phyloP scores from a whole-genome alignment of 768 basidiomycete species.

The Rhodotorula graminis region DNA sequence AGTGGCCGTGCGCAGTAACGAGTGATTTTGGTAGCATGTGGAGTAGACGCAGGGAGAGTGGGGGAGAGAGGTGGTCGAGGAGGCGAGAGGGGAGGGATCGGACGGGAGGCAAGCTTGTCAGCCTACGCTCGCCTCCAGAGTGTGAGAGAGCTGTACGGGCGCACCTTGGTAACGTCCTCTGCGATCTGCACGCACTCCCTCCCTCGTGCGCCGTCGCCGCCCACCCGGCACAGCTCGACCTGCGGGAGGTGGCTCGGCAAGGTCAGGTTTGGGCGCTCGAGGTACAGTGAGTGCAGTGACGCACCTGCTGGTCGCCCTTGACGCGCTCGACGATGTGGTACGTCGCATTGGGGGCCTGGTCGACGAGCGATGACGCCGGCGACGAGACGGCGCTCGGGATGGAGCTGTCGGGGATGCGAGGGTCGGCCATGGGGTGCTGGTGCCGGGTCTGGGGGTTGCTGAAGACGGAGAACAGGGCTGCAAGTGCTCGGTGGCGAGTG shows the following conservation, averaged over 20 bases:
- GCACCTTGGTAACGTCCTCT: slow-evolving; percentile 28
- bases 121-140: no score
- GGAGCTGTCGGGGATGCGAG: slow-evolving; percentile 11
- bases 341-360: slow-evolving; percentile 1
- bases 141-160: neutral
- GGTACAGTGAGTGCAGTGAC: no score
- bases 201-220: neutral
- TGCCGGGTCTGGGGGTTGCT: neutral
- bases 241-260: neutral
- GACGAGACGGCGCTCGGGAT: neutral
- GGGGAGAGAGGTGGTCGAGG: neutral
- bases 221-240: slow-evolving; percentile 25
- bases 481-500: neutral
- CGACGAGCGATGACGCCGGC: neutral
- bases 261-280: no score
- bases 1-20: no score
- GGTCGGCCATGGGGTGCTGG: neutral
- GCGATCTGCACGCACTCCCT: slow-evolving; percentile 17
- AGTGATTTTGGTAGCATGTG: no score
- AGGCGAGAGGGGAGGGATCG: no score
- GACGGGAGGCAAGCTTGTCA: no score
- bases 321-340: slow-evolving; percentile 23
- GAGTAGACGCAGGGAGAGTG: no score
- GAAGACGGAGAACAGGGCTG: neutral
- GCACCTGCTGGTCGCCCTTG: slow-evolving; percentile 4